These are phyloP conservation scores for Lentinula sp. DNA, from an alignment of 768 basidiomycete species.

Conservation along the genomic window DNA sequence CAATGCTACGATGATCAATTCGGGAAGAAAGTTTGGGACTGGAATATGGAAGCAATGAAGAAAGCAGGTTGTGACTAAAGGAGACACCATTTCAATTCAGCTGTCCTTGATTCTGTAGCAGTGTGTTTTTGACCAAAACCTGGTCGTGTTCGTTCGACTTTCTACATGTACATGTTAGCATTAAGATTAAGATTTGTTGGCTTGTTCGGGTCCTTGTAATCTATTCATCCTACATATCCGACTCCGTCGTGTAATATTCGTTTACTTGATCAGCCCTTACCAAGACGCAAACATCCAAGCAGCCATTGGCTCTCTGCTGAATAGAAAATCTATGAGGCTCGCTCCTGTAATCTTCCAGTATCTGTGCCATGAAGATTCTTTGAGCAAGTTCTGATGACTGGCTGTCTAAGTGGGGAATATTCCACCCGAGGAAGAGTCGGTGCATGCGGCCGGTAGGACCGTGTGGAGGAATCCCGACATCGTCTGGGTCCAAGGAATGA, in stretches of 20 bases:
- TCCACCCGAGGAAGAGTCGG: constrained; percentile 64
- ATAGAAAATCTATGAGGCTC: constrained; percentile 26
- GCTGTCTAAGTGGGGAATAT: constrained; percentile 33
- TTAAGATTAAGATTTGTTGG: no score
- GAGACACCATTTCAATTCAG: no score
- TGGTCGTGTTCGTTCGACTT: no score
- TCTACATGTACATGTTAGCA: no score
- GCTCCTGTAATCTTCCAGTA: constrained; percentile 28
- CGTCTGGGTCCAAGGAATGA: constrained; percentile 27
- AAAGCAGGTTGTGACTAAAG: neutral
- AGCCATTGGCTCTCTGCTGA: constrained; percentile 15
- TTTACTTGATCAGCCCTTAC: constrained; percentile 22
- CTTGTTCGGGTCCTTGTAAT: no score
- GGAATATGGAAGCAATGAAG: neutral
- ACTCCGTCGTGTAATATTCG: constrained; percentile 28
- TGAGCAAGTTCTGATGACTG: constrained; percentile 39
- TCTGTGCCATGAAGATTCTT: constrained; percentile 32
- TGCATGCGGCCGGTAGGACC: constrained; percentile 25
- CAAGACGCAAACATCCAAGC: constrained; percentile 26
- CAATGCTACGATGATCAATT: neutral
- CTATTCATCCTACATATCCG: constrained; percentile 16
- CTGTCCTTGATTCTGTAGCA: no score
- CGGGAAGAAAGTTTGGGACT: neutral
- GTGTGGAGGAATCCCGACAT: constrained; percentile 18
- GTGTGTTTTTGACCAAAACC: no score